Conservation (phyloP, 2,329 filamentous ascomycete species). For the Xylaria polymorpha region DNA sequence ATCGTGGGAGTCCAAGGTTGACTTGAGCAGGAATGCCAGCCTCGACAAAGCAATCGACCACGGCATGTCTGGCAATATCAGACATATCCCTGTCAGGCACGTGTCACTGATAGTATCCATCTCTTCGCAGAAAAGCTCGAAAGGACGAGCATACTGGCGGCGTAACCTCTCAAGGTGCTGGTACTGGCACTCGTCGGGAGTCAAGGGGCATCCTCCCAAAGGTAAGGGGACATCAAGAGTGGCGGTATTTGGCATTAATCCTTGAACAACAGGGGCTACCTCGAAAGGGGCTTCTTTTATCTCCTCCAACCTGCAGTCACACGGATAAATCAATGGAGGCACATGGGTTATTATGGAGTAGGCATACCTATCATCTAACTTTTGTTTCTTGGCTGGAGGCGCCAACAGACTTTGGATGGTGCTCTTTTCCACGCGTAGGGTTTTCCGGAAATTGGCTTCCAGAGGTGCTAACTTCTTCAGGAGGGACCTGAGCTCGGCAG, state of each 20-base stretch:
- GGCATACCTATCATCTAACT: constrained; percentile 8
- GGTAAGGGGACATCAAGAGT: constrained; percentile 16
- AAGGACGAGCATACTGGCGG: constrained; percentile 21
- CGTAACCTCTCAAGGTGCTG: constrained; percentile 16
- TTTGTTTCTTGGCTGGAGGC: constrained; percentile 13
- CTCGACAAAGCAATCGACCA: constrained; percentile 33
- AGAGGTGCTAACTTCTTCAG: constrained; percentile 13
- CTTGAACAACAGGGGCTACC: neutral
- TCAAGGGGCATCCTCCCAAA: constrained; percentile 5
- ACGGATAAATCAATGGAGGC: neutral
- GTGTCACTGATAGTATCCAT: constrained; percentile 31
- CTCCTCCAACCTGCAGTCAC: neutral
- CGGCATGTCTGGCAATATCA: constrained; percentile 30
- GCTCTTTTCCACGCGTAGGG: neutral
- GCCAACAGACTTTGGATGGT: neutral
- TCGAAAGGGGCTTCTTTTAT: neutral
- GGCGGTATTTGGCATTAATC: constrained; percentile 18
- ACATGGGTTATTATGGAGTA: neutral
- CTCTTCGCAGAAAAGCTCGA: constrained; percentile 26
- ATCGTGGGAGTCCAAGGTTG: constrained; percentile 6
- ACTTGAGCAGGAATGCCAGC: constrained; percentile 26
- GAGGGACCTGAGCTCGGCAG: constrained; percentile 2
- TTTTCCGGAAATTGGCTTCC: constrained; percentile 23
- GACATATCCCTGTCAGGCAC: constrained; percentile 30
- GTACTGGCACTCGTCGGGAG: constrained; percentile 28